These are phyloP conservation scores for Colletotrichum lentis DNA, from an alignment of 2,329 filamentous ascomycete species.

Conservation along the genomic window DNA sequence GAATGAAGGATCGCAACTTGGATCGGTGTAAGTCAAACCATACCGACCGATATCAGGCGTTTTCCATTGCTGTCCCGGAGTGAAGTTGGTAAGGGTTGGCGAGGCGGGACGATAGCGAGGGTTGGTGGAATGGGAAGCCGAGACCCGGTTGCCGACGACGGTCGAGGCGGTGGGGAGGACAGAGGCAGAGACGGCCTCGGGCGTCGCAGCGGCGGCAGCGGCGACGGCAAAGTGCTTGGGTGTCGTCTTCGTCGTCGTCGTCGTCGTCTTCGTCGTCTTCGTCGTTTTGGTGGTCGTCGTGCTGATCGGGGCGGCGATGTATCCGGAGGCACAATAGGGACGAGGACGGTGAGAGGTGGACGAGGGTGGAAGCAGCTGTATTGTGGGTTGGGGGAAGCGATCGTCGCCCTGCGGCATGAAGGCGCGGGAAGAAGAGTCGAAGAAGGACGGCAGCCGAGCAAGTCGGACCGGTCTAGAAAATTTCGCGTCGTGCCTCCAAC, in stretches of 20 bases:
- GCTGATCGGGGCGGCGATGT: constrained; percentile 10
- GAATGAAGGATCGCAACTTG: constrained; percentile 39
- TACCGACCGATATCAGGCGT: constrained; percentile 42
- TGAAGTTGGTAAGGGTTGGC: constrained; percentile 24
- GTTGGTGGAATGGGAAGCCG: constrained; percentile 37
- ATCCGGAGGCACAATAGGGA: constrained; percentile 15
- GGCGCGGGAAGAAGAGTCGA: constrained; percentile 25
- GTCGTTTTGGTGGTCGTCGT: constrained; percentile 6
- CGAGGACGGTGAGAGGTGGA: constrained; percentile 25
- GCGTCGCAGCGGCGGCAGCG: constrained; percentile 11
- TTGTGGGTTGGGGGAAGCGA: constrained; percentile 29
- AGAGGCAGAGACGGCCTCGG: constrained; percentile 18
- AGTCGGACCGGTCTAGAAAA: constrained; percentile 31
- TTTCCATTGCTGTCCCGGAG: constrained; percentile 30
- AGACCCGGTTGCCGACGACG: constrained; percentile 26
- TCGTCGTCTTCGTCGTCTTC: background rate
- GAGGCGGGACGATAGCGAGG: constrained; percentile 30
- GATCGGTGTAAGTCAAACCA: constrained; percentile 44
- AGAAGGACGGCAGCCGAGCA: constrained; percentile 25
- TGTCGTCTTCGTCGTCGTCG: background rate
- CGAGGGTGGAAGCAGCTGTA: constrained; percentile 23
- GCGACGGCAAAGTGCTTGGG: constrained; percentile 16
- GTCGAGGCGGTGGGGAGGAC: constrained; percentile 7
- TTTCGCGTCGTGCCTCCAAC: constrained; percentile 33
- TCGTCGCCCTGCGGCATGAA: constrained; percentile 40